Conservation (phyloP, 805 yeast genomes). For the Wickerhamomyces hampshirensis region DNA sequence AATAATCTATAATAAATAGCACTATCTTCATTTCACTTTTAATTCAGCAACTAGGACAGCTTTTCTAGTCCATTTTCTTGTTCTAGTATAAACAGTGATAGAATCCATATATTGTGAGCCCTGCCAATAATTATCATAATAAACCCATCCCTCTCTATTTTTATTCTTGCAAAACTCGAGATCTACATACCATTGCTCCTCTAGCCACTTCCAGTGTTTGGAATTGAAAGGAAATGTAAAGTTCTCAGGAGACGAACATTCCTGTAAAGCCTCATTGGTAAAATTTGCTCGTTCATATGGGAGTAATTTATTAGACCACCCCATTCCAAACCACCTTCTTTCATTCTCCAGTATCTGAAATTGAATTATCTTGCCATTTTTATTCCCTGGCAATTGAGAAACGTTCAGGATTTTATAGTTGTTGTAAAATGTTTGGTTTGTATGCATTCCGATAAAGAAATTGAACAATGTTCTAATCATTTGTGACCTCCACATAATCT, state of each 20-base stretch:
- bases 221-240: conserved; percentile 44
- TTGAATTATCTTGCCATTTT: conserved; percentile 41
- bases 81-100: conserved; percentile 44
- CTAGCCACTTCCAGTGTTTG: conserved; percentile 56
- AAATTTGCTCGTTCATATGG: conserved; percentile 50
- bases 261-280: conserved; percentile 36
- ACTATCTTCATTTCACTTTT: neutral
- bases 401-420: conserved; percentile 35
- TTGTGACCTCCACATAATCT: conserved; percentile 43
- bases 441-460: conserved; percentile 34
- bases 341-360: conserved; percentile 53
- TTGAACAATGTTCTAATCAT: conserved; percentile 34
- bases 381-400: conserved; percentile 35
- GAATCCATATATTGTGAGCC: conserved; percentile 38
- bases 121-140: conserved; percentile 49
- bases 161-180: conserved; percentile 32
- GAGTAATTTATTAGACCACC: conserved; percentile 47
- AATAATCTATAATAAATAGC: neutral
- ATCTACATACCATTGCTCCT: conserved; percentile 46
- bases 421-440: conserved; percentile 10
- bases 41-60: conserved; percentile 29
- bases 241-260: conserved; percentile 26
- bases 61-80: conserved; percentile 46
- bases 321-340: conserved; percentile 58
- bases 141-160: conserved; percentile 48